Percentiles rank a stretch among this genome's conserved stretches.
Evolutionary conservation across 768 basidiomycete genomes (phyloP).

Genomic region (Mycena floridula): DNA sequence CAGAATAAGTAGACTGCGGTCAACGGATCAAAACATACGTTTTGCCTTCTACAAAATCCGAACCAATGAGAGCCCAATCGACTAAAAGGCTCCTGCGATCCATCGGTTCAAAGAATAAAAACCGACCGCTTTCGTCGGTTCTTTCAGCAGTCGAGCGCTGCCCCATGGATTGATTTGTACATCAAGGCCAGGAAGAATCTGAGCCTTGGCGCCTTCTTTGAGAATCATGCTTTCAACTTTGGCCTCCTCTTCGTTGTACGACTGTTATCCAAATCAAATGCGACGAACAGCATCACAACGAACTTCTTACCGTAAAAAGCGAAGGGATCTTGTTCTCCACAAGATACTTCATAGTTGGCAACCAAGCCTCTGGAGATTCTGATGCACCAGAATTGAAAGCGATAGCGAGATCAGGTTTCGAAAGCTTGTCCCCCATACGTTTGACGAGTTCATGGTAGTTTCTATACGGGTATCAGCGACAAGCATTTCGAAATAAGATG

Average conservation of each 20-base stretch:
- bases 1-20: too few relatives aligned
- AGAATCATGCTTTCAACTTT: slow-evolving; percentile 8
- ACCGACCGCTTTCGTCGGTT: slow-evolving; percentile 22
- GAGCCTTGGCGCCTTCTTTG: slow-evolving; percentile 8
- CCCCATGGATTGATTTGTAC: slow-evolving; percentile 15
- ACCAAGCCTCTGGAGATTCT: slow-evolving; percentile 16
- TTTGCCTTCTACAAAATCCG: too few relatives aligned
- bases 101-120: slow-evolving; percentile 30
- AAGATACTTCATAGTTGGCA: slow-evolving; percentile 18
- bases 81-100: slow-evolving; percentile 29
- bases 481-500: background rate
- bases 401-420: slow-evolving; percentile 26
- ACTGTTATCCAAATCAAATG: background rate
- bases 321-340: slow-evolving; percentile 20
- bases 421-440: slow-evolving; percentile 11
- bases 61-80: too few relatives aligned
- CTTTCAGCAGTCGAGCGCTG: slow-evolving; percentile 4
- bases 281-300: background rate
- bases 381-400: slow-evolving; percentile 30
- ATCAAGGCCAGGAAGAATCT: slow-evolving; percentile 6
- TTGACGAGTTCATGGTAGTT: slow-evolving; percentile 23
- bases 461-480: slow-evolving; percentile 10
- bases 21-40: too few relatives aligned
- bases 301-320: slow-evolving; percentile 27
- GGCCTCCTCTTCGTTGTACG: slow-evolving; percentile 12